Base-by-base conservation (phyloP, 257 asterid genomes). In the Perilla frutescens region DNA sequence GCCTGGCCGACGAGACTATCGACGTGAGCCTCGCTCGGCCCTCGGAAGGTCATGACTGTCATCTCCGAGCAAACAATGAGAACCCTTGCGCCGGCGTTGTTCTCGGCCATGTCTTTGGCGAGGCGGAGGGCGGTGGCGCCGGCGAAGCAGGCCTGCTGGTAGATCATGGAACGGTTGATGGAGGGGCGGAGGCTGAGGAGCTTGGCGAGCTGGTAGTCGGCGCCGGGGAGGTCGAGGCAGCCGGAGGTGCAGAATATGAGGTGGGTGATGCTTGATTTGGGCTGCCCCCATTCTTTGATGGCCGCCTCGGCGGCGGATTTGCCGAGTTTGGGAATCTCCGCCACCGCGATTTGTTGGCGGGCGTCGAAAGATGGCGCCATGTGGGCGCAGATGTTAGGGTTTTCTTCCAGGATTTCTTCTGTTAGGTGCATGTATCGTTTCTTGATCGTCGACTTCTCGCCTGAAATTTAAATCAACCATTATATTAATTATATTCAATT, bases 161-260 rank as follows among this genome's bases (percentile, higher is more conserved):
- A 88, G 89, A 91, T 75, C 96, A 89, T 91, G 78, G 80, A 68
- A 8, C 96, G 86, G 58, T 82, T 83, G 48, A 89, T 88, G 6
- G 91, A 77, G 1, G 89, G 86, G 32, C 84, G 86, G 26, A 91
- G 93, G 49, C 90, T 92, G 20, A 91, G 86, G 34, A 91, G 93
- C 72, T 81, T 85, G 39, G 89, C 80, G n/a, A 91, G 88, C 61
- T 86, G 89, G 80, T 80, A 87, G 86, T 90, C 96, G 3, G 90
- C 87, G 5, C 96, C 93, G 7, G 96, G 96, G 89, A 90, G 87
- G 87, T 87, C 93, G 39, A 88, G 87, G 26, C 97, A 93, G 72
- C 85, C 80, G 45, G 90, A 84, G 70, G 96, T 87, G 75, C 93
- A 88, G 75, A 88, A 90, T 12, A 90, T 65, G 5, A 90, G 72